Evolutionary conservation across 768 basidiomycete species (phyloP).

Genomic region (Pulveroboletus sp.): DNA sequence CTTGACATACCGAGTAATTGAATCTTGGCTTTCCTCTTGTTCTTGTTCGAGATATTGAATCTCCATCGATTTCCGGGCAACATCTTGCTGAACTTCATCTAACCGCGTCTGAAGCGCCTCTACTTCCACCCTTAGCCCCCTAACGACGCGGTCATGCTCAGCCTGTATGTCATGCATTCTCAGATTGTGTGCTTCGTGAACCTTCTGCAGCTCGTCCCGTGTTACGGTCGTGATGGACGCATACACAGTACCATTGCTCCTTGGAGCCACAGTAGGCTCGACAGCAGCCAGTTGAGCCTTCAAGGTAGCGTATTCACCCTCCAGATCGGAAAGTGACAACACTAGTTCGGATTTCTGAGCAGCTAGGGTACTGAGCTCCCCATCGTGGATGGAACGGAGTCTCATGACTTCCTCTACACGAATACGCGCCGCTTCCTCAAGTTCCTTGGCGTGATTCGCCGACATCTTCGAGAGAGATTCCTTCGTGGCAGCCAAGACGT

Average conservation of each 20-base stretch:
- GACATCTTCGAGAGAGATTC: conserved; percentile 67
- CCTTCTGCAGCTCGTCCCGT: conserved; percentile 69
- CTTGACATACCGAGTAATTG: conserved; percentile 72
- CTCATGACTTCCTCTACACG: conserved; percentile 69
- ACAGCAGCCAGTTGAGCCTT: conserved; percentile 50
- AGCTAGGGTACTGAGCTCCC: conserved; percentile 52
- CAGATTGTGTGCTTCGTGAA: conserved; percentile 82
- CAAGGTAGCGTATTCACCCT: conserved; percentile 68
- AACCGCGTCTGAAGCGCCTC: conserved; percentile 46
- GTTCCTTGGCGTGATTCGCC: conserved; percentile 60
- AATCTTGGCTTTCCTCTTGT: conserved; percentile 70
- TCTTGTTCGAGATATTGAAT: conserved; percentile 76
- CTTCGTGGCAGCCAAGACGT: conserved; percentile 64
- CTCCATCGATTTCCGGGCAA: conserved; percentile 73
- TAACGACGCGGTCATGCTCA: conserved; percentile 55
- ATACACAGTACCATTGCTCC: conserved; percentile 47
- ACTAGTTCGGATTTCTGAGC: conserved; percentile 61
- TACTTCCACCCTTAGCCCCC: conserved; percentile 51
- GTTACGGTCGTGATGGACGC: conserved; percentile 45
- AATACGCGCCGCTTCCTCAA: conserved; percentile 68
- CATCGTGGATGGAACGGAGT: conserved; percentile 54
- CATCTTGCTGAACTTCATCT: conserved; percentile 53
- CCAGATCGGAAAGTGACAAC: conserved; percentile 63
- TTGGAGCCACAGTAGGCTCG: conserved; percentile 44
- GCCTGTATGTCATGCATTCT: conserved; percentile 73